Base-by-base conservation (phyloP, 345 rosid genomes). In the Cardamine resedifolia region DNA sequence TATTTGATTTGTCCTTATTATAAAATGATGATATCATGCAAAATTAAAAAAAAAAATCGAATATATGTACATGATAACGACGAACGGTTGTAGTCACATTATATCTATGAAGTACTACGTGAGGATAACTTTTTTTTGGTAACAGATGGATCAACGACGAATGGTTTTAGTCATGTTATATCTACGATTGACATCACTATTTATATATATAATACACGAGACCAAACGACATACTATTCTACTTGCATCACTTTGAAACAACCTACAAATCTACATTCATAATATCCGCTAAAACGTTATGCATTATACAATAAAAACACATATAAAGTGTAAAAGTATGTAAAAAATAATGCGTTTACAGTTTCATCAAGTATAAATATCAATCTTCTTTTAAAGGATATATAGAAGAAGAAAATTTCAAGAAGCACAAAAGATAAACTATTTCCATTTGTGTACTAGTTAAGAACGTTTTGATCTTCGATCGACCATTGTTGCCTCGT, bases 401-500 rank as follows among this genome's bases (percentile, higher is more conserved):
- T 12, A 6, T 6, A 26, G 33, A 53, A 53, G 0, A 4, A 7
- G 24, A 4, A n/a, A 52, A 14, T 6, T 24, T 12, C 33, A 24
- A 24, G 33, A 52, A 24, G 19, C 31, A 51, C 31, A 51, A n/a
- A n/a, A 50, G 30, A 48, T 19, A 14, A n/a, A n/a, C n/a, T n/a
- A 48, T 52, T 67, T 16, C 19, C 10, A 47, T 31, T 10, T 58
- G 33, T 7, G 48, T 58, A 70, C 10, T 12, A 58, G 26, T 12
- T 28, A 70, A 7, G 24, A 62, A 21, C 53, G 62, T 71, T 3
- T 5, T 53, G 56, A 64, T 72, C 48, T 64, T 72, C 39, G 20
- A 64, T 83, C 79, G 0, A 83, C 83, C 21, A 82, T 81, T 49
- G 84, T 60, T 7, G 78, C 79, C 34, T 86, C 89, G n/a, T 87